Conservation (phyloP, 805 yeast species). For the Starmerella davenportii region DNA sequence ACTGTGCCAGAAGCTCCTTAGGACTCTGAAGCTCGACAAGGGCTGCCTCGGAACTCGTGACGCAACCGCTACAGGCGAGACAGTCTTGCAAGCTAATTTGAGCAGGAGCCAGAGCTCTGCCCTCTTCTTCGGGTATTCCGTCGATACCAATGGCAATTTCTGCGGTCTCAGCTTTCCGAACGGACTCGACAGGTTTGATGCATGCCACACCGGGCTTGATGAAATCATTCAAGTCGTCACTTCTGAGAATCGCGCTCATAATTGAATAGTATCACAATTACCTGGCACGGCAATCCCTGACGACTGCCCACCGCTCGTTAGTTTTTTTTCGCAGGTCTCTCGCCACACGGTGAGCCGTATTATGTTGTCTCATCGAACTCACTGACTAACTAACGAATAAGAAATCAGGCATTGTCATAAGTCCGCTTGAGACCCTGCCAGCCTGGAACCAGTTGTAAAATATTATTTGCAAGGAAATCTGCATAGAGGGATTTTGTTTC, state of each 20-base stretch:
- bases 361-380: too few relatives aligned
- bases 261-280: too few relatives aligned
- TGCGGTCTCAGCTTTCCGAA: constrained; percentile 19
- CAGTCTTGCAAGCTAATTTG: constrained; percentile 84
- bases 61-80: constrained; percentile 91
- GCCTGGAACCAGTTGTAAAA: too few relatives aligned
- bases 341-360: too few relatives aligned
- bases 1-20: constrained; percentile 47
- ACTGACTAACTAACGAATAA: too few relatives aligned
- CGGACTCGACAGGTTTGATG: constrained; percentile 54
- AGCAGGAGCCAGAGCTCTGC: constrained; percentile 41
- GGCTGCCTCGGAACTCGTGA: constrained; percentile 93
- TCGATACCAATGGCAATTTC: constrained; percentile 43
- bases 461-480: too few relatives aligned
- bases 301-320: too few relatives aligned
- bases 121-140: constrained; percentile 53
- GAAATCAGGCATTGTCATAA: too few relatives aligned
- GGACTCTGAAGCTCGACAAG: constrained; percentile 82
- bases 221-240: constrained; percentile 88
- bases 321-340: too few relatives aligned
- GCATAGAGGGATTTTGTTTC: too few relatives aligned
- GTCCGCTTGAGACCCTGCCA: too few relatives aligned
- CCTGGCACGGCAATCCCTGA: too few relatives aligned
- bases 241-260: neutral
- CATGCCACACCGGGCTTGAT: constrained; percentile 91